phyloP scores from a whole-genome alignment of 2,329 filamentous ascomycete genomes.

The Xylariaceae sp. region DNA sequence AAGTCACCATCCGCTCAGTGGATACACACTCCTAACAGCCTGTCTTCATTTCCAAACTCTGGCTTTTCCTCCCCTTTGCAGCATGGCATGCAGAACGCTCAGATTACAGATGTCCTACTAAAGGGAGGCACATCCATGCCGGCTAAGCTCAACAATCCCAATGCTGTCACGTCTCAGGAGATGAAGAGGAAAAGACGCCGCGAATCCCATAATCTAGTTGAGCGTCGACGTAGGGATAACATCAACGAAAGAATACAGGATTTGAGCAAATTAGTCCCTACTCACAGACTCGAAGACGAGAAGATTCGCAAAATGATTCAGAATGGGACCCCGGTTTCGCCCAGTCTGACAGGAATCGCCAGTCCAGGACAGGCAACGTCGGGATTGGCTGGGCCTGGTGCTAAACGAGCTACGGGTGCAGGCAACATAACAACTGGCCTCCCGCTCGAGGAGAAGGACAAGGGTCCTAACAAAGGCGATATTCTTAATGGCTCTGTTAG shows the following conservation, averaged over 20 bases:
- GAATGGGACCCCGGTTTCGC: conserved; percentile 88
- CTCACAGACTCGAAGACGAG: conserved; percentile 93
- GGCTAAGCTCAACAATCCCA: conserved; percentile 71
- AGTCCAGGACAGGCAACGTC: conserved; percentile 81
- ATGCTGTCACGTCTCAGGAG: conserved; percentile 78
- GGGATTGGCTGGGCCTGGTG: conserved; percentile 82
- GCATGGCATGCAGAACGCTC: conserved; percentile 64
- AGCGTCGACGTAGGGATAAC: conserved; percentile 92
- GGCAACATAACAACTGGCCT: conserved; percentile 91
- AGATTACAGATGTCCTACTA: conserved; percentile 87
- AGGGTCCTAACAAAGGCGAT: conserved; percentile 97
- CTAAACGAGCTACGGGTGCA: conserved; percentile 76
- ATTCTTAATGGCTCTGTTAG: conserved; percentile 96
- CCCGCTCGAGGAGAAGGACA: conserved; percentile 96
- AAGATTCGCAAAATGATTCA: conserved; percentile 94
- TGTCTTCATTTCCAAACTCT: conserved; percentile 86
- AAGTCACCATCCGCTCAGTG: conserved; percentile 89
- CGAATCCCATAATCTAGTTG: conserved; percentile 95
- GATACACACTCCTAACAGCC: conserved; percentile 84
- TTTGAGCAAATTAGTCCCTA: conserved; percentile 88
- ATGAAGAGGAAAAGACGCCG: conserved; percentile 89
- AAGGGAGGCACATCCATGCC: conserved; percentile 89
- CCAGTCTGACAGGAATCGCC: conserved; percentile 73
- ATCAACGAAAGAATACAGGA: conserved; percentile 99
- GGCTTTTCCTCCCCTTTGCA: conserved; percentile 84